Evolutionary conservation across 305 asterid genomes (phyloP).

Genomic region (Fraxinus nigra): DNA sequence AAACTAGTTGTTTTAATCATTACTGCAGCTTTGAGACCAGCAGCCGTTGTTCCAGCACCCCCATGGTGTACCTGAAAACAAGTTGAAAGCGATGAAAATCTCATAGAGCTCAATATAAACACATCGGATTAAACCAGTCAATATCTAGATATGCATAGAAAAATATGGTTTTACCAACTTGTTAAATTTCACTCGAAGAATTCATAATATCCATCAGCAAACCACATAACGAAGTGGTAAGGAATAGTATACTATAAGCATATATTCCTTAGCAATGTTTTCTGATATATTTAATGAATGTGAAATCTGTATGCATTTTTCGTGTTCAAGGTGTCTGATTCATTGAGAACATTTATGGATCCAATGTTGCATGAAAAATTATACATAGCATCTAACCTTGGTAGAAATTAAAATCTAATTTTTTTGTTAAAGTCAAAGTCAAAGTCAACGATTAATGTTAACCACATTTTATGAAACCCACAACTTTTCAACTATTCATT

Average conservation of each 20-base stretch:
- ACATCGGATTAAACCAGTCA: neutral
- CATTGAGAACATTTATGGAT: neutral
- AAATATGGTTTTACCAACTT: neutral
- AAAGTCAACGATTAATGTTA: too few species aligned
- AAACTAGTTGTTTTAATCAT: slow-evolving; percentile 2
- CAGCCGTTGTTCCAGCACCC: slow-evolving; percentile 97
- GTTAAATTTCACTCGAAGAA: neutral
- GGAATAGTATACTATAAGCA: neutral
- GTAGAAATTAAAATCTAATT: too few species aligned
- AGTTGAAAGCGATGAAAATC: neutral
- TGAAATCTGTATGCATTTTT: neutral
- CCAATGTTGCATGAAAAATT: neutral
- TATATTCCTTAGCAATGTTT: neutral
- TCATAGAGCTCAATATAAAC: neutral
- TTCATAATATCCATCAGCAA: neutral
- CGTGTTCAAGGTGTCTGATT: neutral
- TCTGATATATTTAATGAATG: neutral
- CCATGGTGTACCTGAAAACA: slow-evolving; percentile 93
- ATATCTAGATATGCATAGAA: neutral
- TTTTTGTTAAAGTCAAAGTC: too few species aligned
- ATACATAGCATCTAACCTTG: neutral
- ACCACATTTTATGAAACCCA: too few species aligned
- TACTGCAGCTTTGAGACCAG: slow-evolving; percentile 99
- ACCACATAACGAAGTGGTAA: neutral
- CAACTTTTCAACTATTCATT: too few species aligned